These are phyloP conservation scores for Rutstroemia sp. DNA, from an alignment of 2,329 filamentous ascomycete genomes.

Conservation along the genomic window DNA sequence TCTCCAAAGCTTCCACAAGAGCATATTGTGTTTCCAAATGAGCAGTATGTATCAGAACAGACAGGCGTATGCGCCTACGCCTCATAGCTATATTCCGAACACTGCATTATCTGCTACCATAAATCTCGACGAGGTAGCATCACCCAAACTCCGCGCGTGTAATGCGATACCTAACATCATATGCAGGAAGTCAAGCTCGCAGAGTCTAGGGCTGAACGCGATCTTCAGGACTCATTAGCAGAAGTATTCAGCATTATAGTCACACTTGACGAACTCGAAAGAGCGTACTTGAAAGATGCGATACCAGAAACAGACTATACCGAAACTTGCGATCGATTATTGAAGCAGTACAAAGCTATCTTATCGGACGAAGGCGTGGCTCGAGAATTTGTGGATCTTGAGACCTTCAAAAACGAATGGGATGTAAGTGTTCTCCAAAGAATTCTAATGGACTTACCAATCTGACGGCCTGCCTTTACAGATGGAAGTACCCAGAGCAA, in stretches of 20 bases:
- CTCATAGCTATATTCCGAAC: constrained; percentile 75
- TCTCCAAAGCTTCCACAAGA: background rate
- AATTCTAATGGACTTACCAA: background rate
- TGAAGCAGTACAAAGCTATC: constrained; percentile 96
- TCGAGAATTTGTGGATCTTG: constrained; percentile 78
- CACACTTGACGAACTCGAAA: constrained; percentile 90
- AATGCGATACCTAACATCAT: background rate
- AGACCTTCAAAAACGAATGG: constrained; percentile 88
- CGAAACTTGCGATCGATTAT: constrained; percentile 84
- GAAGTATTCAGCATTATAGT: constrained; percentile 98
- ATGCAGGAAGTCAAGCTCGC: constrained; percentile 87
- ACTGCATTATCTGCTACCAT: constrained; percentile 78
- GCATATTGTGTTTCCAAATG: background rate
- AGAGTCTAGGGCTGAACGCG: constrained; percentile 77
- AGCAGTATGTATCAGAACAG: constrained; percentile 28
- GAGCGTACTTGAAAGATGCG: constrained; percentile 93
- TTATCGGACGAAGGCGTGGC: constrained; percentile 85
- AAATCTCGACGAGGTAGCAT: constrained; percentile 77
- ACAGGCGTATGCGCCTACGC: constrained; percentile 31
- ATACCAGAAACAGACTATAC: constrained; percentile 89
- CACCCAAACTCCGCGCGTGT: background rate
- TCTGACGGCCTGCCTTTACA: constrained; percentile 31
- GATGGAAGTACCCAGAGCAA: constrained; percentile 92
- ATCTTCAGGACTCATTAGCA: constrained; percentile 90
- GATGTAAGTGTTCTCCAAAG: constrained; percentile 54